Conservation (phyloP, 371 early-diverging fungal species). For the Blakeslea trispora region DNA sequence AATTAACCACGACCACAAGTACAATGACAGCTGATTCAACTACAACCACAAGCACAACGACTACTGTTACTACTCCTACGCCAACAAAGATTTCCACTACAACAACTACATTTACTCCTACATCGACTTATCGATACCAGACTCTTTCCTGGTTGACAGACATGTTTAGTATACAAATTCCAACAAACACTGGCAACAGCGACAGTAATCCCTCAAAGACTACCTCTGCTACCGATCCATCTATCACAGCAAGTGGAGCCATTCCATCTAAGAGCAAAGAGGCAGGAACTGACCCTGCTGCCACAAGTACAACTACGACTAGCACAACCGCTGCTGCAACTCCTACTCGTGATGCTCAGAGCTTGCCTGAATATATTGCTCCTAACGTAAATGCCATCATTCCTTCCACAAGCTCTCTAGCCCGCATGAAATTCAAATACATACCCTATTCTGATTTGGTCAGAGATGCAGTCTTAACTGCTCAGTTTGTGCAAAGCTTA, state of each 20-base stretch:
- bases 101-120: slow-evolving; percentile 18
- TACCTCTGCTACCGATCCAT: neutral
- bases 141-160: slow-evolving; percentile 32
- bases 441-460: slow-evolving; percentile 49
- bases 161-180: slow-evolving; percentile 36
- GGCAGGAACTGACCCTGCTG: too few species aligned
- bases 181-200: slow-evolving; percentile 15
- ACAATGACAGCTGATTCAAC: slow-evolving; percentile 1
- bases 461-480: slow-evolving; percentile 44
- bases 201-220: neutral
- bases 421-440: slow-evolving; percentile 44
- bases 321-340: neutral
- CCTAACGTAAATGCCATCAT: slow-evolving; percentile 51
- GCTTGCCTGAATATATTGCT: slow-evolving; percentile 47
- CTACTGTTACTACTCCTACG: neutral
- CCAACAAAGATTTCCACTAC: neutral
- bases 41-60: neutral
- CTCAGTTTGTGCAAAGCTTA: slow-evolving; percentile 47
- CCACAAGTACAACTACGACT: neutral
- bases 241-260: slow-evolving; percentile 4
- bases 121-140: slow-evolving; percentile 33
- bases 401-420: slow-evolving; percentile 39
- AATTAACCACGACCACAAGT: slow-evolving; percentile 2
- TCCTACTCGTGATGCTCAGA: neutral
- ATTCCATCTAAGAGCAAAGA: neutral